Evolutionary conservation across 768 basidiomycete genomes (phyloP).

Genomic region (Boletus insuetus): DNA sequence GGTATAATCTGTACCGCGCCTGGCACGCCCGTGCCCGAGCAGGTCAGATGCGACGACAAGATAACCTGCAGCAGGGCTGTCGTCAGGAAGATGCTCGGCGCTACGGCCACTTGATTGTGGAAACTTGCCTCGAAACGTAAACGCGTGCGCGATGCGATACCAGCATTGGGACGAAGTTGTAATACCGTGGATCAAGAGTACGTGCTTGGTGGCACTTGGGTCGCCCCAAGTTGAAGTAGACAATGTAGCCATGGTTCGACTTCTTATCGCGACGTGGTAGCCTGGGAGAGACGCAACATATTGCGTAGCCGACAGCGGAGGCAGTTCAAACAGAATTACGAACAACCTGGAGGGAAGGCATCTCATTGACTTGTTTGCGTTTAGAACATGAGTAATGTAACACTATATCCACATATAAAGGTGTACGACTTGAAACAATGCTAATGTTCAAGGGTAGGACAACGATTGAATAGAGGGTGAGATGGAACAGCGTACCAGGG

Average conservation of each 20-base stretch:
- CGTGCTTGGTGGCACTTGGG: constrained; percentile 14
- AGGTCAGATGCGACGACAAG: constrained; percentile 22
- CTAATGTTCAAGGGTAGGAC: constrained; percentile 11
- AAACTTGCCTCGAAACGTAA: constrained; percentile 17
- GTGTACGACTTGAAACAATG: constrained; percentile 13
- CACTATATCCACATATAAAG: constrained; percentile 15
- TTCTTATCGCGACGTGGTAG: background rate
- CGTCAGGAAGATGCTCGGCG: background rate
- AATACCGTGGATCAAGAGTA: constrained; percentile 22
- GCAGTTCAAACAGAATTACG: background rate
- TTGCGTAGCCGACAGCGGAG: background rate
- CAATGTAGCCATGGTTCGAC: background rate
- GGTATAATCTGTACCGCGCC: constrained; percentile 11
- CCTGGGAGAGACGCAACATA: background rate
- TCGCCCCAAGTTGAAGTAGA: constrained; percentile 17
- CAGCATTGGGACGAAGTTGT: constrained; percentile 12
- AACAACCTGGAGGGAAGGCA: background rate
- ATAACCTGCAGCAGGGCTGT: constrained; percentile 13
- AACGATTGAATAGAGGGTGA: background rate
- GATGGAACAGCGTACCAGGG: background rate
- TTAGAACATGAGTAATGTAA: constrained; percentile 30
- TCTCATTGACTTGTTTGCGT: constrained; percentile 6
- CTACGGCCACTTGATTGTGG: too few species aligned
- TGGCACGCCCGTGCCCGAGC: constrained; percentile 18
- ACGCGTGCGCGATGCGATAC: constrained; percentile 11